Conservation (phyloP, 768 basidiomycete genomes). For the Mycena galericulata region DNA sequence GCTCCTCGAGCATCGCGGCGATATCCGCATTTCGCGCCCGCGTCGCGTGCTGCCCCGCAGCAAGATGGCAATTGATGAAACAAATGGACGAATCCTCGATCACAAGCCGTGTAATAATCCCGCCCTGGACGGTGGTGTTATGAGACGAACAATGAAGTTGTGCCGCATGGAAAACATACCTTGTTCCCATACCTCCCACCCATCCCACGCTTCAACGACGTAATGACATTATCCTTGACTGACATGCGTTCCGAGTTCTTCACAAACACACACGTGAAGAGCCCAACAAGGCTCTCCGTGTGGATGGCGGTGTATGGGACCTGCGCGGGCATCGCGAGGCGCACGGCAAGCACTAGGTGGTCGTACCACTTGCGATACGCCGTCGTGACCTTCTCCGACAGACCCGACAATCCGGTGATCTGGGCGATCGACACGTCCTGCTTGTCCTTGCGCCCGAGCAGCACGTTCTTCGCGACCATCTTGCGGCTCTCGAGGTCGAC, state of each 20-base stretch:
- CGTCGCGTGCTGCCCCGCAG: slow-evolving; percentile 90
- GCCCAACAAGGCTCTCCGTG: slow-evolving; percentile 90
- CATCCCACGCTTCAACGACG: slow-evolving; percentile 92
- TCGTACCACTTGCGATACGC: slow-evolving; percentile 94
- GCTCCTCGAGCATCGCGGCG: slow-evolving; percentile 88
- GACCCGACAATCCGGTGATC: slow-evolving; percentile 53
- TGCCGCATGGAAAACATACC: slow-evolving; percentile 58
- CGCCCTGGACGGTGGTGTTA: slow-evolving; percentile 66
- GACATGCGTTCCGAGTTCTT: slow-evolving; percentile 71
- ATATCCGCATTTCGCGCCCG: slow-evolving; percentile 89
- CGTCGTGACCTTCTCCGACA: slow-evolving; percentile 87
- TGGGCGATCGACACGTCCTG: slow-evolving; percentile 55
- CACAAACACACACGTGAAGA: slow-evolving; percentile 84
- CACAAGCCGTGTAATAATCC: slow-evolving; percentile 89
- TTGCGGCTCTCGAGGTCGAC: slow-evolving; percentile 95
- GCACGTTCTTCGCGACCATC: slow-evolving; percentile 91
- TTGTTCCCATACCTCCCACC: slow-evolving; percentile 96
- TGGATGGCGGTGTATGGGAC: slow-evolving; percentile 83
- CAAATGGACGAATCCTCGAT: slow-evolving; percentile 94
- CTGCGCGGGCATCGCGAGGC: slow-evolving; percentile 77
- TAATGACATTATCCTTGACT: slow-evolving; percentile 78
- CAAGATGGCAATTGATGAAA: slow-evolving; percentile 97
- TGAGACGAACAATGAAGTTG: not conserved
- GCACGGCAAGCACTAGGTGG: slow-evolving; percentile 76
- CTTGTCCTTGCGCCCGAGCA: slow-evolving; percentile 83